Conservation (phyloP, 176 grass and related monocot genomes). For the Paspalum notatum region DNA sequence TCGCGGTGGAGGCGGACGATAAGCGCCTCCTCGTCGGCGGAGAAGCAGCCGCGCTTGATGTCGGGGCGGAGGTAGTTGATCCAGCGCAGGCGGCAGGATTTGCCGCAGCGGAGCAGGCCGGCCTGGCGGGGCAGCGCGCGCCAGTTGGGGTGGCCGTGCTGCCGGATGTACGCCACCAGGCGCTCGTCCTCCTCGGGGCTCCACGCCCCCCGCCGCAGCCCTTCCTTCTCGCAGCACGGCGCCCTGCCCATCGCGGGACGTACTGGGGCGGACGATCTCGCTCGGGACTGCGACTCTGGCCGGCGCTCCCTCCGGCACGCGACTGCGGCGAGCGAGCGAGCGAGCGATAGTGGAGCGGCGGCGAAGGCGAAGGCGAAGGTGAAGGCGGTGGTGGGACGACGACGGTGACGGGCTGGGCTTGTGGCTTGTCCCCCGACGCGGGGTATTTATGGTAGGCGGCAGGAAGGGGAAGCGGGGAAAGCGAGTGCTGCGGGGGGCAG, state of each 20-base stretch:
- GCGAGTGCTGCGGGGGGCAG: neutral
- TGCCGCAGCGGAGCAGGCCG: slow-evolving; percentile 59
- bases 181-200: slow-evolving; percentile 59
- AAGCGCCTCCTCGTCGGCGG: slow-evolving; percentile 57
- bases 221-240: slow-evolving; percentile 69
- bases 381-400: neutral
- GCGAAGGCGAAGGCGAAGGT: too few species aligned
- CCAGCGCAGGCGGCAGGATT: slow-evolving; percentile 68
- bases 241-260: slow-evolving; percentile 59
- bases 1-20: slow-evolving; percentile 50
- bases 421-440: neutral
- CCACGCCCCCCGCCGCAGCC: slow-evolving; percentile 58
- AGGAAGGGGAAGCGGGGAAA: neutral
- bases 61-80: slow-evolving; percentile 74
- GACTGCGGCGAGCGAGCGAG: too few species aligned
- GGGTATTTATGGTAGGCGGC: slow-evolving; percentile 35
- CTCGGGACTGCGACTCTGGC: too few species aligned
- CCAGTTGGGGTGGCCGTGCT: slow-evolving; percentile 66
- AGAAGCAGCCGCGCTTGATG: slow-evolving; percentile 73
- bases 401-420: slow-evolving; percentile 2
- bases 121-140: slow-evolving; percentile 60
- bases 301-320: too few species aligned
- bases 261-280: too few species aligned
- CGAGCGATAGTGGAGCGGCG: too few species aligned
- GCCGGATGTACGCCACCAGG: slow-evolving; percentile 48